Conservation (phyloP, 768 basidiomycete genomes). For the Leucocoprinus birnbaumii region DNA sequence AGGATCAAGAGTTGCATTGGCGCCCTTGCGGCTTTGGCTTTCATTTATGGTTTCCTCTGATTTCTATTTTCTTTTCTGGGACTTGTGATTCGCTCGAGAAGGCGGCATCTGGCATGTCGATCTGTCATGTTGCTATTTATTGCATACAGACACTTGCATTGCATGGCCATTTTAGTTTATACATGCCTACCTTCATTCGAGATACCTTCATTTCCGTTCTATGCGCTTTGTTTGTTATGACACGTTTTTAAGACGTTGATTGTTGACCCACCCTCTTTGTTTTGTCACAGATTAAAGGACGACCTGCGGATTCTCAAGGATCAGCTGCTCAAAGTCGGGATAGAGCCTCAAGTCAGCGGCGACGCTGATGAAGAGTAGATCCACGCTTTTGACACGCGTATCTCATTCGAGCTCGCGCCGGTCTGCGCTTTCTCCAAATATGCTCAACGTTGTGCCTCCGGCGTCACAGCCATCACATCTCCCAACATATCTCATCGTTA, state of each 20-base stretch:
- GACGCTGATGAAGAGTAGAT: conserved; percentile 7
- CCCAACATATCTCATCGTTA: not conserved
- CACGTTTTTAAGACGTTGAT: conserved; percentile 30
- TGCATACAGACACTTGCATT: conserved; percentile 1
- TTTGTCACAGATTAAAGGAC: conserved; percentile 58
- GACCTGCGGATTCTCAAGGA: conserved; percentile 52
- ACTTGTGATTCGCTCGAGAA: not conserved
- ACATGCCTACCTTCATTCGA: conserved; percentile 16
- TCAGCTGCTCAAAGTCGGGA: conserved; percentile 29
- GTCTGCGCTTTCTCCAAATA: not conserved
- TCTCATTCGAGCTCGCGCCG: not conserved
- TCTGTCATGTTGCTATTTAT: conserved; percentile 10
- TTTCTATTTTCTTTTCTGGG: not conserved
- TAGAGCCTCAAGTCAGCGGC: conserved; percentile 8
- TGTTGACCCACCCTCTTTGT: conserved; percentile 22
- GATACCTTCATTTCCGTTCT: conserved; percentile 15
- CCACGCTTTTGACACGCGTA: not conserved
- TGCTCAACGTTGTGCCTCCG: not conserved
- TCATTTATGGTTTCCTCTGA: conserved; percentile 50
- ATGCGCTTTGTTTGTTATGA: conserved; percentile 20
- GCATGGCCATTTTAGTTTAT: not conserved
- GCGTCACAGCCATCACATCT: not conserved
- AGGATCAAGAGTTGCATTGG: conserved; percentile 55
- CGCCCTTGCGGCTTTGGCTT: conserved; percentile 48
- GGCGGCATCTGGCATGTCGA: conserved; percentile 4